A percentile compares a stretch with the other conserved stretches of the same genome.
Evolutionary conservation across 148 eudicot genomes (phyloP).

Genomic region (Nyssa sinensis): DNA sequence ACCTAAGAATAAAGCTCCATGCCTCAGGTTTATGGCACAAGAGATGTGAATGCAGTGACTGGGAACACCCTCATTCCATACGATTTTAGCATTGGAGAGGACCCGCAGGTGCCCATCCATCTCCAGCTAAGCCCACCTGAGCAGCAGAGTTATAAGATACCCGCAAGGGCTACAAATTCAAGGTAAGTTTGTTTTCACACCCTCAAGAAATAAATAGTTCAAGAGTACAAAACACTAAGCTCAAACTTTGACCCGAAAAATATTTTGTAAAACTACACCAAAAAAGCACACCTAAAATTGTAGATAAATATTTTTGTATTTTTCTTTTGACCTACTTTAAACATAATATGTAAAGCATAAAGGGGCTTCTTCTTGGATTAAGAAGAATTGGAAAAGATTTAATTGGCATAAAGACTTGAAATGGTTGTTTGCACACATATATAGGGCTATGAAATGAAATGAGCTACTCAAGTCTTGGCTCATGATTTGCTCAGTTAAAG

Average conservation of each 20-base stretch:
- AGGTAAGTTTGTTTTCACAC: slow-evolving; percentile 26
- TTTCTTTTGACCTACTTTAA: no score
- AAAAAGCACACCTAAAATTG: background rate
- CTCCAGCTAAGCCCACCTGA: slow-evolving; percentile 47
- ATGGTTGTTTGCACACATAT: background rate
- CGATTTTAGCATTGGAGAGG: slow-evolving; percentile 31
- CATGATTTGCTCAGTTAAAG: no score
- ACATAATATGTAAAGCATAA: background rate
- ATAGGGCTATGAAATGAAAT: no score
- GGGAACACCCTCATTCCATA: slow-evolving; percentile 25
- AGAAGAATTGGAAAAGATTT: no score
- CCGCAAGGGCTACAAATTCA: slow-evolving; percentile 7
- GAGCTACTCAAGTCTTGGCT: no score
- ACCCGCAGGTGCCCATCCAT: slow-evolving; percentile 33
- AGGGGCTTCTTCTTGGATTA: background rate
- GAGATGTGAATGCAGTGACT: slow-evolving; percentile 23
- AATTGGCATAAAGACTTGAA: background rate
- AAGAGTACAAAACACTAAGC: background rate
- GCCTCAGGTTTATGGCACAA: slow-evolving; percentile 42
- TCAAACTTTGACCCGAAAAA: background rate
- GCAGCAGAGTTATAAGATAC: slow-evolving; percentile 16
- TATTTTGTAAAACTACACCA: background rate
- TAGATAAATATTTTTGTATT: background rate
- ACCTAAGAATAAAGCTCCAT: background rate
- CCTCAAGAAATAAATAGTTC: background rate